A percentile compares a stretch with the other conserved stretches of the same genome.
Evolutionary conservation across 1,284 basidiomycete species (phyloP).

Genomic region (Volvariella surrecta): DNA sequence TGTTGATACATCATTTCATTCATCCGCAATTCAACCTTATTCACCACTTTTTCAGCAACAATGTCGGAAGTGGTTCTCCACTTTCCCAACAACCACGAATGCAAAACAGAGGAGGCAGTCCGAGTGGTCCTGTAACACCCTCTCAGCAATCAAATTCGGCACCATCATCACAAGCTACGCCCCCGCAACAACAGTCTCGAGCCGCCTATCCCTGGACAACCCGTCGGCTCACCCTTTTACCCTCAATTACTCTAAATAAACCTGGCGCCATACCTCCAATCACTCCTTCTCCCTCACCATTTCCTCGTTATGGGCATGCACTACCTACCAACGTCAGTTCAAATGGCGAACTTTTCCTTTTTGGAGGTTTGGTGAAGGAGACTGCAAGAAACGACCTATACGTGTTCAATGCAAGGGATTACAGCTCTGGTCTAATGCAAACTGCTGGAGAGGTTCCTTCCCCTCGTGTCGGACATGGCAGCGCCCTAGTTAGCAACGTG

Average conservation of each 20-base stretch:
- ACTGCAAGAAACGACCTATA: constrained; percentile 92
- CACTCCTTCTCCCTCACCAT: constrained; percentile 73
- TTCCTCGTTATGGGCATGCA: constrained; percentile 96
- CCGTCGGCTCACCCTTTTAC: constrained; percentile 55
- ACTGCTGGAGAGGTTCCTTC: constrained; percentile 88
- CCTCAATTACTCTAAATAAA: constrained; percentile 55
- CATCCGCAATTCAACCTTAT: too few species aligned
- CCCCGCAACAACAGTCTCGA: constrained; percentile 34
- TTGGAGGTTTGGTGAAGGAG: constrained; percentile 94
- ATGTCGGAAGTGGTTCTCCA: constrained; percentile 7
- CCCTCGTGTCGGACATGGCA: constrained; percentile 91
- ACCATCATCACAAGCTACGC: constrained; percentile 20
- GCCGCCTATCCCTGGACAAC: constrained; percentile 76
- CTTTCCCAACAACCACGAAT: constrained; percentile 25
- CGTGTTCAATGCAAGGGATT: constrained; percentile 75
- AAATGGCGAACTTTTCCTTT: constrained; percentile 90
- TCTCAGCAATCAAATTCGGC: constrained; percentile 18
- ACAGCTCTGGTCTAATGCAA: constrained; percentile 72
- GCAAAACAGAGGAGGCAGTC: constrained; percentile 20
- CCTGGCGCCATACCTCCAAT: constrained; percentile 50
- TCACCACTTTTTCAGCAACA: constrained; percentile 9
- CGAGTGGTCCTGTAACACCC: constrained; percentile 13
- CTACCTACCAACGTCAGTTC: constrained; percentile 80
- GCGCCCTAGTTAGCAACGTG: constrained; percentile 92
- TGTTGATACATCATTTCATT: neutral